Conservation (phyloP, 176 grass and related monocot species). For the Musa troglodytarum region DNA sequence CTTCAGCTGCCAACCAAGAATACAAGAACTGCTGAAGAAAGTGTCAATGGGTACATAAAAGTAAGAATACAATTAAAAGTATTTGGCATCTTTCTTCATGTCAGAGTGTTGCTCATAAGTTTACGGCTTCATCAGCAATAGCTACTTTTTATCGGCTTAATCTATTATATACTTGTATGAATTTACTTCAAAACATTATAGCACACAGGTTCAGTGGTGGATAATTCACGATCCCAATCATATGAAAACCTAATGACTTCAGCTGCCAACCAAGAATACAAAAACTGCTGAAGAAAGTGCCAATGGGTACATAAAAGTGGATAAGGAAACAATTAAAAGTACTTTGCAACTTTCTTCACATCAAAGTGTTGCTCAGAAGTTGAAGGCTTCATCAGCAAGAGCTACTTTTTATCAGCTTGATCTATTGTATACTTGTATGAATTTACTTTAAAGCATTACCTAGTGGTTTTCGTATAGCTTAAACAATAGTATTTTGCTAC, state of each 20-base stretch:
- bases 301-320: not conserved
- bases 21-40: not conserved
- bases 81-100: not conserved
- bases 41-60: not conserved
- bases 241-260: conserved; percentile 78
- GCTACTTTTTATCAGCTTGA: not conserved
- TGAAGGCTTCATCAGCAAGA: not conserved
- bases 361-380: not conserved
- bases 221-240: conserved; percentile 90
- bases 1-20: conserved; percentile 54
- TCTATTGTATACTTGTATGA: too few species aligned
- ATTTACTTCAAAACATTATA: conserved; percentile 27
- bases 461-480: too few species aligned
- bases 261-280: conserved; percentile 45
- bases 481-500: too few species aligned
- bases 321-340: not conserved
- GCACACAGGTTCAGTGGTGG: conserved; percentile 83
- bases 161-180: too few species aligned
- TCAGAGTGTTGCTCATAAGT: not conserved
- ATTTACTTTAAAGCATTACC: too few species aligned
- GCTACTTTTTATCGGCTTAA: not conserved
- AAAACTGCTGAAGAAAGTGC: not conserved
- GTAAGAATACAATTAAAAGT: not conserved
- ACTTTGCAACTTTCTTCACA: not conserved
- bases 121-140: not conserved